Evolutionary conservation across 1,284 basidiomycete genomes (phyloP).

Genomic region (Wolfiporia cocos): DNA sequence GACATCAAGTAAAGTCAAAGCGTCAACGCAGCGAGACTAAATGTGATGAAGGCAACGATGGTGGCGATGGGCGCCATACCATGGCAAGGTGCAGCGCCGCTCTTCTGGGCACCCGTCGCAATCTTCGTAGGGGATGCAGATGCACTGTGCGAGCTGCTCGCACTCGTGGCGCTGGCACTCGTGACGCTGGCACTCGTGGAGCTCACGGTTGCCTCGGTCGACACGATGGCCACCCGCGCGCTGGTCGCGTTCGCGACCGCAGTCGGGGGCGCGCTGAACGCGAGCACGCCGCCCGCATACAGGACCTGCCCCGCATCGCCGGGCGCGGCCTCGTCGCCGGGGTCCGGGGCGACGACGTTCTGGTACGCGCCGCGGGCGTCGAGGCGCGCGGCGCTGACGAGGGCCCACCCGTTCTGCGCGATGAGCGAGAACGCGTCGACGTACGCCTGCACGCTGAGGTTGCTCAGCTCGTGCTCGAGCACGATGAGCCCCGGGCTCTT

Average conservation of each 20-base stretch:
- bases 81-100: neutral
- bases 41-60: no score
- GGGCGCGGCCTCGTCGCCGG: neutral
- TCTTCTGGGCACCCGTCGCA: neutral
- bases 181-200: neutral
- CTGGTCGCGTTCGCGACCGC: neutral
- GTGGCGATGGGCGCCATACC: no score
- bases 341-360: conserved; percentile 34
- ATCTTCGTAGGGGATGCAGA: neutral
- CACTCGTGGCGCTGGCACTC: neutral
- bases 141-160: neutral
- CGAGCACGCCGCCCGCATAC: neutral
- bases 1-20: no score
- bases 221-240: neutral
- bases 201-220: neutral
- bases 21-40: no score
- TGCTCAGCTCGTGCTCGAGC: conserved; percentile 79
- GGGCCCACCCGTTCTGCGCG: conserved; percentile 60
- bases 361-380: conserved; percentile 45
- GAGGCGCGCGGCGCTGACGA: conserved; percentile 46
- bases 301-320: neutral
- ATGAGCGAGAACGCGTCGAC: conserved; percentile 64
- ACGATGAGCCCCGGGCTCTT: conserved; percentile 74
- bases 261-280: neutral
- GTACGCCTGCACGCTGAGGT: conserved; percentile 61